A percentile compares a stretch with the other conserved stretches of the same genome.
Conservation (phyloP, 129 eudicot genomes). For the Daucus carota region DH1_v3.0 NC_030383.2:30699501-30700000, state of each 20-base stretch:
- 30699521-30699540: background rate
- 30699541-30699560: background rate
- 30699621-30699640: background rate
- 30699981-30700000: background rate
- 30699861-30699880: background rate
- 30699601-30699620: background rate
- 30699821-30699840: too few species aligned
- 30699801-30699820: too few species aligned
- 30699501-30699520: too few species aligned
- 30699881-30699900: background rate
- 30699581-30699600: background rate
- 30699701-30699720: background rate
- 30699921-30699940: background rate
- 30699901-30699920: background rate
- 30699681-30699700: background rate
- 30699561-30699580: background rate
- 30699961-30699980: background rate
- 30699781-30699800: too few species aligned
- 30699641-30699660: background rate
- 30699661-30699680: background rate
- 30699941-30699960: background rate
- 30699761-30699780: too few species aligned
- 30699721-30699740: background rate
- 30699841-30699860: background rate
- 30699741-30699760: background rate